These are phyloP conservation scores for Hortaea sp. DNA, from an alignment of 2,329 filamentous ascomycete genomes.

Conservation along the genomic window DNA sequence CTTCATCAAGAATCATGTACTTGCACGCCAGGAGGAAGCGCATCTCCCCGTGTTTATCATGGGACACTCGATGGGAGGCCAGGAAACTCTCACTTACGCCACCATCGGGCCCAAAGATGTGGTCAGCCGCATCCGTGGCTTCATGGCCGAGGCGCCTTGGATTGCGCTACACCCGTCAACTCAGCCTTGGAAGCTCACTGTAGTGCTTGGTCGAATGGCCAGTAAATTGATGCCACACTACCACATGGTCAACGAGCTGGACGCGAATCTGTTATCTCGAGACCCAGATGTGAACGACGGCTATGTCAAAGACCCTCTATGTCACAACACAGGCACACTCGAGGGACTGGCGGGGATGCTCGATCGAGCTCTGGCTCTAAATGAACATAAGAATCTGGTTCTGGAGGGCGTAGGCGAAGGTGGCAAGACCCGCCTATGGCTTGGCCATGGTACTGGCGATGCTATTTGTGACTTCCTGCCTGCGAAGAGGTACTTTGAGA, in stretches of 20 bases:
- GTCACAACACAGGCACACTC: slow-evolving; percentile 79
- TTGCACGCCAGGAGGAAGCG: slow-evolving; percentile 22
- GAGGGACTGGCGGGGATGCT: slow-evolving; percentile 68
- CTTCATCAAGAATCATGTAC: slow-evolving; percentile 47
- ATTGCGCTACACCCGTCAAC: slow-evolving; percentile 59
- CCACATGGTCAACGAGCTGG: slow-evolving; percentile 58
- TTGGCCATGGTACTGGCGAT: slow-evolving; percentile 71
- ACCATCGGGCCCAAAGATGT: slow-evolving; percentile 40
- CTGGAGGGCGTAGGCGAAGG: slow-evolving; percentile 34
- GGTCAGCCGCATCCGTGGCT: slow-evolving; percentile 55
- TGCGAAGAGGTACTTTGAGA: slow-evolving; percentile 54
- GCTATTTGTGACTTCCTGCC: slow-evolving; percentile 56
- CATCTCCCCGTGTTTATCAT: slow-evolving; percentile 64
- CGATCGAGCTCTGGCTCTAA: slow-evolving; percentile 57
- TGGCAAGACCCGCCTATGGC: slow-evolving; percentile 52
- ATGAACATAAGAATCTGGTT: slow-evolving; percentile 42
- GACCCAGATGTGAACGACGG: slow-evolving; percentile 53
- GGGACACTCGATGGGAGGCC: slow-evolving; percentile 88
- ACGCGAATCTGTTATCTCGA: slow-evolving; percentile 54
- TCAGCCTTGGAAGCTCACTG: slow-evolving; percentile 53
- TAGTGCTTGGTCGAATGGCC: slow-evolving; percentile 57
- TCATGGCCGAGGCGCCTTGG: slow-evolving; percentile 68
- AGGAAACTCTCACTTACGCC: slow-evolving; percentile 57
- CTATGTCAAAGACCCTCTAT: slow-evolving; percentile 56
- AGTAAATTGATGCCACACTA: slow-evolving; percentile 56